These are phyloP conservation scores for Cytospora paraplurivora DNA, from an alignment of 2,329 filamentous ascomycete species.

Conservation along the genomic window DNA sequence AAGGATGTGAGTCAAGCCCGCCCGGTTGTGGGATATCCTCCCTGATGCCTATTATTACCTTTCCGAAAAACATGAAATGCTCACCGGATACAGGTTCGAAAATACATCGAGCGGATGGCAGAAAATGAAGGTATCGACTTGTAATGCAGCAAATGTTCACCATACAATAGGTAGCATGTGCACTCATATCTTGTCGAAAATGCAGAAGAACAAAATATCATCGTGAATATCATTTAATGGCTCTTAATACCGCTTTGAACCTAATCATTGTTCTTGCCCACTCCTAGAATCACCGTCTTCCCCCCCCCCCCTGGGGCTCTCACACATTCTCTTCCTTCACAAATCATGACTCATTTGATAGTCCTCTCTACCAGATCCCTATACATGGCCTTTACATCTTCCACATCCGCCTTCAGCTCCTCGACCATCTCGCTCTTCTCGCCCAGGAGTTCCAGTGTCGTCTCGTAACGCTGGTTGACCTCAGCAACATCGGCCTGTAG, in stretches of 20 bases:
- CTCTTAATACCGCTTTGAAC: slow-evolving; percentile 14
- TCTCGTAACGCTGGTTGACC: slow-evolving; percentile 80
- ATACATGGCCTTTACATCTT: slow-evolving; percentile 95
- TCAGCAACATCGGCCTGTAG: slow-evolving; percentile 69
- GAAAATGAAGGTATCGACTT: slow-evolving; percentile 81
- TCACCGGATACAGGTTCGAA: slow-evolving; percentile 58
- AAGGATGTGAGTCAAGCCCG: slow-evolving; percentile 62
- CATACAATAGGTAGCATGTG: background rate
- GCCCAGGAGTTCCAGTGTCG: slow-evolving; percentile 89
- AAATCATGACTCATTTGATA: slow-evolving; percentile 56
- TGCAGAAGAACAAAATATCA: slow-evolving; percentile 10
- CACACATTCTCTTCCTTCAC: background rate
- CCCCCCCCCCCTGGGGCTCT: background rate
- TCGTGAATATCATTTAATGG: slow-evolving; percentile 26
- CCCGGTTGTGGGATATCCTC: background rate
- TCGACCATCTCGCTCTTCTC: slow-evolving; percentile 97
- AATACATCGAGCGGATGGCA: slow-evolving; percentile 75
- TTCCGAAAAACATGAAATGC: background rate
- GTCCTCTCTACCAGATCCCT: slow-evolving; percentile 87
- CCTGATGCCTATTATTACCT: background rate
- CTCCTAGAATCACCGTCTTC: background rate
- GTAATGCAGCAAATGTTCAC: slow-evolving; percentile 29
- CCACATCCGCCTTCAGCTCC: slow-evolving; percentile 84
- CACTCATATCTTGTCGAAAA: background rate
- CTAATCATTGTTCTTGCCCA: slow-evolving; percentile 4